Conservation (phyloP, 805 yeast genomes). For the Lachancea lanzarotensis region DNA sequence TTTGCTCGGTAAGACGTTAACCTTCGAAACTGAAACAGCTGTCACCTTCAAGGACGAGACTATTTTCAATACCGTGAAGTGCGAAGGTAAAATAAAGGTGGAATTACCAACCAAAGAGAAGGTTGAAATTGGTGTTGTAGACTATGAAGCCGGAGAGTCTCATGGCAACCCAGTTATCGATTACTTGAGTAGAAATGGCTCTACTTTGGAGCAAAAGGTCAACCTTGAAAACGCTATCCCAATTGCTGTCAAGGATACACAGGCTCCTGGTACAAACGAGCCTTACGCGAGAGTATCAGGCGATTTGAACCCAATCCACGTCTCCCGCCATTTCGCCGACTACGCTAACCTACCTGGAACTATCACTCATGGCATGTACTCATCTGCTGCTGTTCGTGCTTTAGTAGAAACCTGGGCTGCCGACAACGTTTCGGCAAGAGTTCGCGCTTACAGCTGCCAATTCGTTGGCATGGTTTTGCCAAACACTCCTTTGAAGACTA, state of each 20-base stretch:
- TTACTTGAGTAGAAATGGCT: slow-evolving; percentile 85
- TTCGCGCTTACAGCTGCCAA: slow-evolving; percentile 83
- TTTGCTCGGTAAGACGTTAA: slow-evolving; percentile 70
- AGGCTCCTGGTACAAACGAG: slow-evolving; percentile 94
- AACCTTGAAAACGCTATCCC: slow-evolving; percentile 87
- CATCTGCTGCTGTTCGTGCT: slow-evolving; percentile 91
- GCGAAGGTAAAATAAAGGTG: slow-evolving; percentile 76
- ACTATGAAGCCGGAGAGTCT: slow-evolving; percentile 84
- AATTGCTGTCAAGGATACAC: slow-evolving; percentile 51
- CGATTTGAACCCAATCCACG: slow-evolving; percentile 97
- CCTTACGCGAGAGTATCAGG: slow-evolving; percentile 97
- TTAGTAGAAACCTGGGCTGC: slow-evolving; percentile 99
- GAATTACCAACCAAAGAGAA: slow-evolving; percentile 92
- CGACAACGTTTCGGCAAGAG: slow-evolving; percentile 90
- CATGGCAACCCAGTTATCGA: slow-evolving; percentile 97
- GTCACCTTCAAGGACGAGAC: slow-evolving; percentile 71
- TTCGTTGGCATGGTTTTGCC: slow-evolving; percentile 98
- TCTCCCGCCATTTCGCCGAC: slow-evolving; percentile 86
- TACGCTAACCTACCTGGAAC: slow-evolving; percentile 96
- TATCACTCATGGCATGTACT: slow-evolving; percentile 98
- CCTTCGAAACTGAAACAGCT: slow-evolving; percentile 83
- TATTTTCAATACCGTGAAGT: slow-evolving; percentile 71
- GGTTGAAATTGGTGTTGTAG: slow-evolving; percentile 73
- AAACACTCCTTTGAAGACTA: slow-evolving; percentile 79
- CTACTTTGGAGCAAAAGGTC: slow-evolving; percentile 89